Conservation (phyloP, 495 filamentous ascomycete genomes). For the Sordaria brevicollis region DNA sequence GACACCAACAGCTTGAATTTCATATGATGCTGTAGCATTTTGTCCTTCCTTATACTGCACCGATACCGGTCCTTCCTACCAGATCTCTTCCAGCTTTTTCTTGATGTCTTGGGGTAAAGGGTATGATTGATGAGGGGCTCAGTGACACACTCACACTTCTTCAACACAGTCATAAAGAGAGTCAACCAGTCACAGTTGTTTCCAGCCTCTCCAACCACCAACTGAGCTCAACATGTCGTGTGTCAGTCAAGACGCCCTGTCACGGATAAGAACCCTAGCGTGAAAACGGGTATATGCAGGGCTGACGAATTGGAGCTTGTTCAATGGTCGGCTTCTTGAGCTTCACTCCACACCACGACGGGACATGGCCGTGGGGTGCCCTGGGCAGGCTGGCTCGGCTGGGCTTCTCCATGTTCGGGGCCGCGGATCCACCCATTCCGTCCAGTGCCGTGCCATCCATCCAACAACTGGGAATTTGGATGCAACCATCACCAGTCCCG, state of each 20-base stretch:
- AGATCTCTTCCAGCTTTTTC: not conserved
- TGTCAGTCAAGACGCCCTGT: conserved; percentile 1
- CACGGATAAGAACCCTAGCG: not conserved
- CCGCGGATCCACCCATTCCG: not conserved
- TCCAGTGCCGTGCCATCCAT: not conserved
- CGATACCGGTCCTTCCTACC: not conserved
- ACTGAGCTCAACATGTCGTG: not conserved
- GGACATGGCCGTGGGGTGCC: not conserved
- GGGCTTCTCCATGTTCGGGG: not conserved
- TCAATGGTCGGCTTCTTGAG: not conserved
- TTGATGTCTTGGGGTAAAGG: not conserved
- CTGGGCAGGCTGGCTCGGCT: not conserved
- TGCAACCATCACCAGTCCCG: not conserved
- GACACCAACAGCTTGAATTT: not conserved
- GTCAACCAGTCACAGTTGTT: not conserved
- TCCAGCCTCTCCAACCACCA: not conserved
- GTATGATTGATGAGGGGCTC: not conserved
- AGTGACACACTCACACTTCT: not conserved
- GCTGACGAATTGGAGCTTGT: conserved; percentile 3
- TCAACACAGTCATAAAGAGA: not conserved
- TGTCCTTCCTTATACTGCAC: not conserved
- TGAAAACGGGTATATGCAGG: not conserved
- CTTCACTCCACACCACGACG: not conserved
- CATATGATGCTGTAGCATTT: no score
- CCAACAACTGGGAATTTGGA: not conserved